phyloP scores from a whole-genome alignment of 1,284 basidiomycete species.

The Malassezia sympodialis region DNA sequence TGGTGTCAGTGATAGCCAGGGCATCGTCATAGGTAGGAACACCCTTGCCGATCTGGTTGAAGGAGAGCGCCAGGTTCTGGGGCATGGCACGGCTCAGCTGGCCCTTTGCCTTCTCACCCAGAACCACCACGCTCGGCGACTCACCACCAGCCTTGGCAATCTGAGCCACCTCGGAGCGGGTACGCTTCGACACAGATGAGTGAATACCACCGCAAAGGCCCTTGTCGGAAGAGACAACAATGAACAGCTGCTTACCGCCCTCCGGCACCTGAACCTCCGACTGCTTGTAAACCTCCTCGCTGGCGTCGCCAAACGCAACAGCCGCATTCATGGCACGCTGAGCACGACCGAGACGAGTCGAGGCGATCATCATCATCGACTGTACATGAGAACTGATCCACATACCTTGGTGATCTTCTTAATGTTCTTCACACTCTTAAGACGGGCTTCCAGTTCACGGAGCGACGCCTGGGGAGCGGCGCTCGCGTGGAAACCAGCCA shows the following conservation, averaged over 20 bases:
- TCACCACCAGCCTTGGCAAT: slow-evolving; percentile 54
- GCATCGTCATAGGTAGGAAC: slow-evolving; percentile 96
- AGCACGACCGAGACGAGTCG: slow-evolving; percentile 89
- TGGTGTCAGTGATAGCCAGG: slow-evolving; percentile 81
- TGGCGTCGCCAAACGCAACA: slow-evolving; percentile 87
- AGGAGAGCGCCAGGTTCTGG: slow-evolving; percentile 68
- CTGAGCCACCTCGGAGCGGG: slow-evolving; percentile 56
- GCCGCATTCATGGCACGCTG: slow-evolving; percentile 77
- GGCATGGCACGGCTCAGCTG: slow-evolving; percentile 66
- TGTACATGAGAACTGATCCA: slow-evolving; percentile 44
- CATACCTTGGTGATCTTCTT: slow-evolving; percentile 96
- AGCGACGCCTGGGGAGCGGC: slow-evolving; percentile 88
- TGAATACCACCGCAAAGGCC: slow-evolving; percentile 99
- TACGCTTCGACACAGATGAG: slow-evolving; percentile 84
- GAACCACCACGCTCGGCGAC: slow-evolving; percentile 51
- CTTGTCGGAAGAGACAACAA: slow-evolving; percentile 95
- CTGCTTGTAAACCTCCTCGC: slow-evolving; percentile 54
- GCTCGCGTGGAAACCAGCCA: slow-evolving; percentile 42
- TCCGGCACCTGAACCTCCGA: slow-evolving; percentile 31
- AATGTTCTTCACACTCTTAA: slow-evolving; percentile 91
- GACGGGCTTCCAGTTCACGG: slow-evolving; percentile 87
- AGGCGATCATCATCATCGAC: slow-evolving; percentile 97
- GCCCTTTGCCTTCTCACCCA: slow-evolving; percentile 95
- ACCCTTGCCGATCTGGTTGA: slow-evolving; percentile 95
- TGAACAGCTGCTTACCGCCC: slow-evolving; percentile 53